Base-by-base conservation (phyloP, 2,329 filamentous ascomycete genomes). In the Helicocarpus griseus region DNA sequence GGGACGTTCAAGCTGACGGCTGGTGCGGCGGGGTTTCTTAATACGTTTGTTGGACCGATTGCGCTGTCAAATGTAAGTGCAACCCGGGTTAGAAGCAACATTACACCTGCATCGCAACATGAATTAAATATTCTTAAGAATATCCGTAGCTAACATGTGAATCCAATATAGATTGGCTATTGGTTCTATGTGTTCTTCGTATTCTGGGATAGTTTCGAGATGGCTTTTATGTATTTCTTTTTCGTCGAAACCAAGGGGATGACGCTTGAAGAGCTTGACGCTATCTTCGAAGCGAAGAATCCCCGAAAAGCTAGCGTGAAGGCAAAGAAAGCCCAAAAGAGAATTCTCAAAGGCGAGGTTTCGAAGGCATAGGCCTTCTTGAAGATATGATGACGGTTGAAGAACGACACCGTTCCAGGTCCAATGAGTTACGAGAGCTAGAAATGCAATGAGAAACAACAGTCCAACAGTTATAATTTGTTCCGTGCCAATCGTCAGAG, bases 251-350 rank as follows among this genome's bases (percentile, higher is more conserved):
- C 65, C 1, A 62, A 61, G 49, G 60, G 59, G 4, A 59, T 60
- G 4, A 63, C 62, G 4, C 54, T 65, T n/a, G 63, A 65, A 40
- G 63, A 63, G 44, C 45, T 59, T 41, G 74, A 77, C 56, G 69
- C 72, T 50, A 75, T 78, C 52, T 62, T 61, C 48, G 56, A 60
- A 21, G 56, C 60, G 17, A 39, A 46, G 39, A 61, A 59, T 52
- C 60, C 60, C 19, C 44, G 44, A 13, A 48, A 48, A 33, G 44
- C 24, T 13, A 48, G 44, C 31, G 21, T 22, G 31, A 14, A 9
- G 3, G 31, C 31, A 11, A 35, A 35, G n/a, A 35, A 35, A 14
- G 17, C 39, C 11, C 39, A 41, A 17, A 41, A 41, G 9, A 41
- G 39, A 24, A 41, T 41, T 1, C 39, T 41, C 39, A 41, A 41